Conservation (phyloP, 495 filamentous ascomycete genomes). For the Bombardia bombarda region DNA sequence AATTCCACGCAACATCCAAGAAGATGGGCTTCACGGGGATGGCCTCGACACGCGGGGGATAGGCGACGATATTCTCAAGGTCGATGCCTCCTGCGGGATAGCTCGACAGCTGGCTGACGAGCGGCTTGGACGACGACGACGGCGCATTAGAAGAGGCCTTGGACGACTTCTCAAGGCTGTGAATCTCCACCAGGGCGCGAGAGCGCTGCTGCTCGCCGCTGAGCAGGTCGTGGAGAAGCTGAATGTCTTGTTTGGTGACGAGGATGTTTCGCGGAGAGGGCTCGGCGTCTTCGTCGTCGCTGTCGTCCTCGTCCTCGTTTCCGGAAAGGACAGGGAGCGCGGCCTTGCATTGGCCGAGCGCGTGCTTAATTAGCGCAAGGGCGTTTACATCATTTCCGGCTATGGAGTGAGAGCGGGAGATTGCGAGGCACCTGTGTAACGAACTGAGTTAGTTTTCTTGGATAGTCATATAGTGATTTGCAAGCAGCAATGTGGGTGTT, state of each 20-base stretch:
- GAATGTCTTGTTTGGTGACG: slow-evolving; percentile 49
- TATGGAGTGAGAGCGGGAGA: slow-evolving; percentile 77
- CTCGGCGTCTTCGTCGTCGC: slow-evolving; percentile 15
- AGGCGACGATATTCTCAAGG: slow-evolving; percentile 72
- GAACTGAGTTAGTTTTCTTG: too few relatives aligned
- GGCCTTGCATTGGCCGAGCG: slow-evolving; percentile 45
- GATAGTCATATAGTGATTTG: too few relatives aligned
- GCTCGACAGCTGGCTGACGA: slow-evolving; percentile 65
- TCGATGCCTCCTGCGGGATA: slow-evolving; percentile 62
- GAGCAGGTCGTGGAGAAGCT: slow-evolving; percentile 52
- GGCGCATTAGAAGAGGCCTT: slow-evolving; percentile 10
- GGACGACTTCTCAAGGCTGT: slow-evolving; percentile 43
- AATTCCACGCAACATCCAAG: slow-evolving; percentile 96
- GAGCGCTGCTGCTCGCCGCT: slow-evolving; percentile 63
- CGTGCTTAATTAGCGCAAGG: slow-evolving; percentile 71
- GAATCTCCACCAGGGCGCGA: slow-evolving; percentile 75
- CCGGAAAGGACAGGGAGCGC: slow-evolving; percentile 31
- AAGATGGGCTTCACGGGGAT: slow-evolving; percentile 94
- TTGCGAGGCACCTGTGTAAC: slow-evolving; percentile 61
- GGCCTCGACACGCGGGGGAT: slow-evolving; percentile 73
- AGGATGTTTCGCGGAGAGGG: slow-evolving; percentile 41
- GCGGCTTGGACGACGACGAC: slow-evolving; percentile 28
- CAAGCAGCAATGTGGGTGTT: too few relatives aligned
- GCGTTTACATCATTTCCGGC: slow-evolving; percentile 67
- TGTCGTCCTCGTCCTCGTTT: slow-evolving; percentile 13